A percentile compares a stretch with the other conserved stretches of the same genome.
Conservation (phyloP, 2,329 filamentous ascomycete genomes). For the Fusarium falciforme region DNA sequence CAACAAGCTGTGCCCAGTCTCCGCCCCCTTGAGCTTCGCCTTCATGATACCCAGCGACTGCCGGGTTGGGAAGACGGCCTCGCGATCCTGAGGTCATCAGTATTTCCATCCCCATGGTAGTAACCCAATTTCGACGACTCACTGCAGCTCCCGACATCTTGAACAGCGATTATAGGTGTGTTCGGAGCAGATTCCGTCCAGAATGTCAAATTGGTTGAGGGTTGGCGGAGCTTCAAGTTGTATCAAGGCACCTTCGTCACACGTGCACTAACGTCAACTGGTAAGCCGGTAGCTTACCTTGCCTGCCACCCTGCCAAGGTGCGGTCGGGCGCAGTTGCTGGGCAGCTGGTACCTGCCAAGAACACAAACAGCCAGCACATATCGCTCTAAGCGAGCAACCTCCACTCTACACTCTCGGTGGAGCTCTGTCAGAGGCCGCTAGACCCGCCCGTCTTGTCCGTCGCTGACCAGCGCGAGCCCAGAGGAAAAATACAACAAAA, state of each 20-base stretch:
- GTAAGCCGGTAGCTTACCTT: constrained; percentile 5
- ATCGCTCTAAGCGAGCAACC: background rate
- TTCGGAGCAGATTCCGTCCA: background rate
- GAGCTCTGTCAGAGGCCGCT: constrained; percentile 1
- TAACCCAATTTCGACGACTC: constrained; percentile 1
- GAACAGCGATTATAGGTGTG: constrained; percentile 12
- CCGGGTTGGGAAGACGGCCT: constrained; percentile 96
- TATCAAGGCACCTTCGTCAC: constrained; percentile 33
- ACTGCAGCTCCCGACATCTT: constrained; percentile 51
- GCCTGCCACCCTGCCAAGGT: background rate
- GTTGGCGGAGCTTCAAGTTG: constrained; percentile 25
- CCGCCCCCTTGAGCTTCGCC: constrained; percentile 93
- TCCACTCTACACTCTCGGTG: constrained; percentile 2
- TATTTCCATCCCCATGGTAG: background rate
- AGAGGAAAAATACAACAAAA: constrained; percentile 35
- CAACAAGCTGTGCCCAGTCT: constrained; percentile 91
- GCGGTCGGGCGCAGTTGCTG: constrained; percentile 11
- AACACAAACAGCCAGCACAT: constrained; percentile 18
- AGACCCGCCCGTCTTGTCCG: constrained; percentile 4
- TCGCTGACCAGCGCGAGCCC: constrained; percentile 18
- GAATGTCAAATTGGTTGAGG: constrained; percentile 1
- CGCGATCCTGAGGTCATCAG: constrained; percentile 75
- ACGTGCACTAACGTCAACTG: constrained; percentile 9
- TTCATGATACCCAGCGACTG: constrained; percentile 98
- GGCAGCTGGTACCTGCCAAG: constrained; percentile 19